Evolutionary conservation across 2,329 filamentous ascomycete genomes (phyloP).

Genomic region (Pseudopyricularia cyperi): DNA sequence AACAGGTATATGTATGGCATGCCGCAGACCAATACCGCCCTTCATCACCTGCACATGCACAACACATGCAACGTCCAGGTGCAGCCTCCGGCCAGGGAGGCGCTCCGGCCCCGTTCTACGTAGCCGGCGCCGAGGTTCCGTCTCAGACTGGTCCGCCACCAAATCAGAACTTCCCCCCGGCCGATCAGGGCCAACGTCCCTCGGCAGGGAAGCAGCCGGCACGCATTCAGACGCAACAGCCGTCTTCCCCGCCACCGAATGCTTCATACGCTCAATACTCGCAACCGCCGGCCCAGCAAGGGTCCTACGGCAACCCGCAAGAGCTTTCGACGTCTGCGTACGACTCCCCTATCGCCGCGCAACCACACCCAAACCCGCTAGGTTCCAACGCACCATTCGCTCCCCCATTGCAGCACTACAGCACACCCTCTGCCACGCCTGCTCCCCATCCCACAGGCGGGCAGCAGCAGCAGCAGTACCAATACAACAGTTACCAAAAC

Average conservation of each 20-base stretch:
- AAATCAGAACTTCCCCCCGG: conserved; percentile 36
- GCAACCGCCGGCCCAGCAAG: conserved; percentile 44
- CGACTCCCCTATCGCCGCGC: conserved; percentile 54
- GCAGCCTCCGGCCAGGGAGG: conserved; percentile 34
- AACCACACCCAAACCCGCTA: conserved; percentile 33
- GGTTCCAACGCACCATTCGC: conserved; percentile 19
- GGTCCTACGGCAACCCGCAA: conserved; percentile 59
- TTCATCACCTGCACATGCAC: conserved; percentile 34
- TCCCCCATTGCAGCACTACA: conserved; percentile 27
- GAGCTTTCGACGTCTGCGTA: conserved; percentile 69
- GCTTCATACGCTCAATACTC: conserved; percentile 28
- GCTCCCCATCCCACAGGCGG: conserved; percentile 12
- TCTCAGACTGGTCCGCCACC: conserved; percentile 19
- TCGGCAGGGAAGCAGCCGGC: conserved; percentile 31
- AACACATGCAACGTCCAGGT: conserved; percentile 41
- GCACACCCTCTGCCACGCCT: conserved; percentile 15
- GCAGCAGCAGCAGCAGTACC: conserved; percentile 22
- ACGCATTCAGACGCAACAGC: conserved; percentile 28
- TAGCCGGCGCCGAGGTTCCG: conserved; percentile 44
- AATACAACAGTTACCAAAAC: conserved; percentile 20
- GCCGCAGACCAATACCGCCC: conserved; percentile 29
- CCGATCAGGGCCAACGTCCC: conserved; percentile 36
- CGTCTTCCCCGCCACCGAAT: conserved; percentile 33
- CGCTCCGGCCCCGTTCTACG: conserved; percentile 45
- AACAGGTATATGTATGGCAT: neutral